phyloP scores from a whole-genome alignment of 2,329 filamentous ascomycete species.

The Plectosphaerella plurivora region DNA sequence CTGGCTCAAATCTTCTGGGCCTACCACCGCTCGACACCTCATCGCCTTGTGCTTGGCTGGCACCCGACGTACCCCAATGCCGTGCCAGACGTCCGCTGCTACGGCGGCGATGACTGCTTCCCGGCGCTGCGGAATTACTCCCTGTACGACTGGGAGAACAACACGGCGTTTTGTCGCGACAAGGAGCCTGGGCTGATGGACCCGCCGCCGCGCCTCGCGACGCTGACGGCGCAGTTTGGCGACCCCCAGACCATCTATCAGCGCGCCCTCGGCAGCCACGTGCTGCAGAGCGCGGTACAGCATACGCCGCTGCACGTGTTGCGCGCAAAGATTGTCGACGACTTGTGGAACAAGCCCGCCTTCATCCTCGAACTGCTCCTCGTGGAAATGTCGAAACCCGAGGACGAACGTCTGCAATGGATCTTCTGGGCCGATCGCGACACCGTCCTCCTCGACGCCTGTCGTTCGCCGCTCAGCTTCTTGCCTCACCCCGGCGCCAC shows the following conservation, averaged over 20 bases:
- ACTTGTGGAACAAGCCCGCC: slow-evolving; percentile 32
- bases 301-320: slow-evolving; percentile 24
- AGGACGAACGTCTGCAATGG: slow-evolving; percentile 11
- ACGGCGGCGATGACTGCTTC: neutral
- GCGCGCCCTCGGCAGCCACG: slow-evolving; percentile 26
- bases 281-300: slow-evolving; percentile 26
- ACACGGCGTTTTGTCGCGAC: neutral
- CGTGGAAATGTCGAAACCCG: slow-evolving; percentile 11
- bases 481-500: slow-evolving; percentile 4
- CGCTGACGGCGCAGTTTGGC: slow-evolving; percentile 8
- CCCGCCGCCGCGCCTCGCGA: slow-evolving; percentile 1
- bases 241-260: slow-evolving; percentile 3
- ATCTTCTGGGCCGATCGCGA: slow-evolving; percentile 16
- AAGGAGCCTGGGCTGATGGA: neutral
- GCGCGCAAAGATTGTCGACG: slow-evolving; percentile 17
- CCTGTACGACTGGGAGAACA: neutral
- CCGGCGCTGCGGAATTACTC: neutral
- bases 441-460: slow-evolving; percentile 13
- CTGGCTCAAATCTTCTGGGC: no score
- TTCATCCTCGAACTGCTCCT: slow-evolving; percentile 27
- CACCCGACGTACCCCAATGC: no score
- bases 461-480: slow-evolving; percentile 7
- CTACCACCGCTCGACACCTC: no score
- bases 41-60: no score
- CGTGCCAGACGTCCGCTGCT: neutral